Evolutionary conservation across 176 grass and related monocot species (phyloP).

Genomic region (Musa itinerans): DNA sequence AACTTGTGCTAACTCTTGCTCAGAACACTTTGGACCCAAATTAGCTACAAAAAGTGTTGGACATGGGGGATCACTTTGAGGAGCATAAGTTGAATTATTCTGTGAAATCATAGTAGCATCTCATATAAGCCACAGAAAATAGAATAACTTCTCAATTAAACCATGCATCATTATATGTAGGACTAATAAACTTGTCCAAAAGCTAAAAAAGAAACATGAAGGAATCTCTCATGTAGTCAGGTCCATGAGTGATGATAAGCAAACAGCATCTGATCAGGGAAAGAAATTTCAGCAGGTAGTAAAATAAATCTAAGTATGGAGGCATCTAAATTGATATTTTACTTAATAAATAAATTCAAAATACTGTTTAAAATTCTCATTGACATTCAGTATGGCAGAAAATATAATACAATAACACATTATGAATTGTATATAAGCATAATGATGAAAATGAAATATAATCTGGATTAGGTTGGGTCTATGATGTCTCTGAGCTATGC

Average conservation of each 20-base stretch:
- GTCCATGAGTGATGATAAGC: not conserved
- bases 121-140: slow-evolving; percentile 2
- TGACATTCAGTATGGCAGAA: no score
- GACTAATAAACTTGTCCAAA: not conserved
- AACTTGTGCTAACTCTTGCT: slow-evolving; percentile 68
- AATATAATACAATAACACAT: no score
- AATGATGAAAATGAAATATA: no score
- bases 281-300: no score
- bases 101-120: not conserved
- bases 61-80: slow-evolving; percentile 71
- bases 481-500: no score
- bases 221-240: not conserved
- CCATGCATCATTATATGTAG: not conserved
- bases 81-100: slow-evolving; percentile 26
- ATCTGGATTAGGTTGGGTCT: no score
- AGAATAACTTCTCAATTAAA: slow-evolving; percentile 2
- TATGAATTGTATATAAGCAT: no score
- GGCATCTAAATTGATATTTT: no score
- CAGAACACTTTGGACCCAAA: slow-evolving; percentile 59
- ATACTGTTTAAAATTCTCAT: no score
- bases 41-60: slow-evolving; percentile 89
- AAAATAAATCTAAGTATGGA: no score
- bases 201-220: not conserved
- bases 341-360: no score
- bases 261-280: no score